Conservation (phyloP, 345 rosid species). For the Clarkia xantiana region DNA sequence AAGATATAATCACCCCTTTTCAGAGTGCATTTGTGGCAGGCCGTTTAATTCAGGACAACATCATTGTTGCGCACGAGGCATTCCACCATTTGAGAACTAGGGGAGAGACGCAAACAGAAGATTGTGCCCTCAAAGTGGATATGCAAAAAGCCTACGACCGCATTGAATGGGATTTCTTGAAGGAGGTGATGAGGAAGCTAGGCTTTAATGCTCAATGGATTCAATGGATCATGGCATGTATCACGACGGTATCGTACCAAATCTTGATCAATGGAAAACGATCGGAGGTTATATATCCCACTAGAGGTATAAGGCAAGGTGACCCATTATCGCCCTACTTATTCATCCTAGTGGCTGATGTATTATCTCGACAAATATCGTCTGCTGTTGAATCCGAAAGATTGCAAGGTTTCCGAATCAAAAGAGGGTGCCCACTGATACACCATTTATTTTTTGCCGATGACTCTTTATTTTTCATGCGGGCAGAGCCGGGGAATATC, state of each 20-base stretch:
- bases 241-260: neutral
- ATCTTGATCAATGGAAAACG: neutral
- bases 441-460: neutral
- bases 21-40: neutral
- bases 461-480: neutral
- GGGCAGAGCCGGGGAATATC: neutral
- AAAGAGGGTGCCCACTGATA: neutral
- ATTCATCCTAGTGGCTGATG: neutral
- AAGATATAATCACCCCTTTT: fast-evolving
- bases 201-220: neutral
- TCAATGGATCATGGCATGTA: neutral
- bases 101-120: too few relatives aligned
- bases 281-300: too few relatives aligned
- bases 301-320: neutral
- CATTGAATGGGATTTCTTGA: neutral
- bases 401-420: neutral
- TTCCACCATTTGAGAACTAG: neutral
- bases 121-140: neutral
- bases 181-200: neutral
- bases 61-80: neutral
- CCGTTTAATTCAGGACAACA: neutral
- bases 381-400: neutral
- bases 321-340: neutral
- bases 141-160: neutral
- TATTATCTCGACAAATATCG: too few relatives aligned